A percentile compares a stretch with the other conserved stretches of the same genome.
These are phyloP conservation scores for Aaosphaeria arxii DNA, from an alignment of 2,329 filamentous ascomycete species.

Conservation along the genomic window DNA sequence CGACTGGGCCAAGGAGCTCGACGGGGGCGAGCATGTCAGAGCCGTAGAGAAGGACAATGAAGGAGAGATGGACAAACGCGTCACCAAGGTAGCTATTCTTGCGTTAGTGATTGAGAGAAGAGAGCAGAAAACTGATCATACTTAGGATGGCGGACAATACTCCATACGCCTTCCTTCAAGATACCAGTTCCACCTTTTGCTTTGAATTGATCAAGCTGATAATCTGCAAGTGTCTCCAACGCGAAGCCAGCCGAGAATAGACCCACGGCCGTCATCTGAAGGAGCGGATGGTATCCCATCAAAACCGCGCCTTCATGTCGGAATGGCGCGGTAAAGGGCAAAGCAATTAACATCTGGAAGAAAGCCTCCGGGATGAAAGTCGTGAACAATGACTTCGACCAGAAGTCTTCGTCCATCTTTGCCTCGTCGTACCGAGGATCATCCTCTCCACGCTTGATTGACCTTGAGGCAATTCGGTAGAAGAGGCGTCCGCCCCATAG, in stretches of 20 bases:
- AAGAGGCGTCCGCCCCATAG: conserved; percentile 58
- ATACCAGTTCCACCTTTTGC: conserved; percentile 41
- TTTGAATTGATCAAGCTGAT: conserved; percentile 53
- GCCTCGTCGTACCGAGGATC: conserved; percentile 54
- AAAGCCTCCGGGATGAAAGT: conserved; percentile 57
- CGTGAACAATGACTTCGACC: conserved; percentile 55
- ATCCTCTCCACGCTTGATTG: conserved; percentile 51
- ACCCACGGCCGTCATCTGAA: conserved; percentile 47
- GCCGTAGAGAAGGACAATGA: conserved; percentile 56
- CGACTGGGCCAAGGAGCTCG: conserved; percentile 53
- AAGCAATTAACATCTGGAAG: conserved; percentile 55
- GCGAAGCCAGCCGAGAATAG: conserved; percentile 57
- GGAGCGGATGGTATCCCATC: conserved; percentile 35
- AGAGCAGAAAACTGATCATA: conserved; percentile 35
- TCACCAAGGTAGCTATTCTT: conserved; percentile 59
- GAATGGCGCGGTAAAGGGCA: conserved; percentile 58
- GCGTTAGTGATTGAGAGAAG: background rate
- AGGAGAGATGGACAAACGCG: conserved; percentile 57
- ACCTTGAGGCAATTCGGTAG: conserved; percentile 52
- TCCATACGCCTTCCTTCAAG: conserved; percentile 59
- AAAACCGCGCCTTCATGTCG: conserved; percentile 40
- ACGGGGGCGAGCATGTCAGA: conserved; percentile 55
- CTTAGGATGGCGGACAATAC: conserved; percentile 61
- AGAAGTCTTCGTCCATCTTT: conserved; percentile 55
- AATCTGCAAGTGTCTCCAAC: conserved; percentile 56